Percentiles rank a stretch among this genome's conserved stretches.
Evolutionary conservation across 2,329 filamentous ascomycete genomes (phyloP).

Genomic region (Conoideocrella luteorostrata): DNA sequence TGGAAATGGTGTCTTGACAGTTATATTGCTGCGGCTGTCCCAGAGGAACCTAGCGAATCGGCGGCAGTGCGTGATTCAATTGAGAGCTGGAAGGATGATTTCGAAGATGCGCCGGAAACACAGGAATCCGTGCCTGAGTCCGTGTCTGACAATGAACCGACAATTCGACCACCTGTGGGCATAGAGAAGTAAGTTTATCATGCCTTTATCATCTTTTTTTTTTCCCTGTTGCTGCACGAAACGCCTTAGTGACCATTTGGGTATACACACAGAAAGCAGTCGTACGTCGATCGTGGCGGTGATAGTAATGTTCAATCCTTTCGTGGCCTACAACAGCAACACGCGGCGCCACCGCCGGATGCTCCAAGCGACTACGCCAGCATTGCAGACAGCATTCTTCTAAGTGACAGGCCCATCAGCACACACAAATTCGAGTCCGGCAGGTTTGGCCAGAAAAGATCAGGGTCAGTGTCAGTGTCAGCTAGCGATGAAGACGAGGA

Average conservation of each 20-base stretch:
- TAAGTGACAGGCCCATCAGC: too few relatives aligned
- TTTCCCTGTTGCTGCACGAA: too few relatives aligned
- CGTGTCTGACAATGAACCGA: background rate
- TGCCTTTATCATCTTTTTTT: background rate
- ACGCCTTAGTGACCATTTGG: background rate
- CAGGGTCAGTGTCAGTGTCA: too few relatives aligned
- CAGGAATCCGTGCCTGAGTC: background rate
- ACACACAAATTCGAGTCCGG: too few relatives aligned
- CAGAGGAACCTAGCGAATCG: background rate
- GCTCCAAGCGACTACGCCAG: background rate
- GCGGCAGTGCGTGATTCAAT: background rate
- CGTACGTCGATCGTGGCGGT: too few relatives aligned
- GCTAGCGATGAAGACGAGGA: conserved; percentile 14
- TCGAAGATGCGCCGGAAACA: background rate
- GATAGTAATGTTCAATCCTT: too few relatives aligned
- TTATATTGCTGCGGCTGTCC: conserved; percentile 10
- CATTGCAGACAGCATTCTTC: background rate
- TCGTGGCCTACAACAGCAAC: background rate
- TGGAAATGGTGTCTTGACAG: conserved; percentile 13
- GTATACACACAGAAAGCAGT: background rate
- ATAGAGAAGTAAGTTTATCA: conserved; percentile 2
- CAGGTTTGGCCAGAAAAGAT: too few relatives aligned
- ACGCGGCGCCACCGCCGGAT: background rate
- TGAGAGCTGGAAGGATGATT: background rate
- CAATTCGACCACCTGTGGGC: background rate